Evolutionary conservation across 1,284 basidiomycete genomes (phyloP), one percentile per base, ranked within the genome.

Genomic region (Thelephora terrestris): DNA sequence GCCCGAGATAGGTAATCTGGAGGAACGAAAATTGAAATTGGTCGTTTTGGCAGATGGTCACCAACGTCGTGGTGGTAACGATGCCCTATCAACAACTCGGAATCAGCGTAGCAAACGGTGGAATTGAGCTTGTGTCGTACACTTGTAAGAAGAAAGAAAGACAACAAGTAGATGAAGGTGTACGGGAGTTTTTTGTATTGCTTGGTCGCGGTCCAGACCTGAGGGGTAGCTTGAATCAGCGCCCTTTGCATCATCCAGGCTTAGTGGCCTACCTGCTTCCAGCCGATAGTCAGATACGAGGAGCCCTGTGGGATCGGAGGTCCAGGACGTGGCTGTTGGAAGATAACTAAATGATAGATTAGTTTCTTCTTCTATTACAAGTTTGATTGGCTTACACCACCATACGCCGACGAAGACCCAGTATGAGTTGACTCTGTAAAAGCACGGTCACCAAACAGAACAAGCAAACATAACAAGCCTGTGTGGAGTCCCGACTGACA

Each of bases 61-160:
- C 73, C 7, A 91, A 73, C 0, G 85, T 89, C 12, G 81, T 78
- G 0, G 85, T 87, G 0, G 86, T 89, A 62, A 87, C 87, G 29
- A 89, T 64, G 6, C 84, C 83, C 83, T 88, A 52, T 5, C 7
- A 36, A 47, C 40, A 51, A 32, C 38, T 17, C 4, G 24, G 27
- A 18, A 27, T 24, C 35, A 42, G 39, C 43, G 38, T 24, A 35
- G 24, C 21, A 43, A 23, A 40, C 9, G 44, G 24, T 9, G 20
- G 9, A 21, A 21, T 40, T n/a, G 36, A 20, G 21, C 12, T 5
- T 2, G 34, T 23, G n/a, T 49, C 74, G 47, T 53, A 79, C 85
- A 58, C 87, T 85, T 5, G 85, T 81, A 17, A 90, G 73, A 10
- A 90, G 71, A 71, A 90, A 90, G 67, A 79, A 87, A 0, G 83